Percentiles rank a stretch among this genome's conserved stretches.
These are phyloP conservation scores for Vigna unguiculata DNA, from an alignment of 306 rosid genomes.

Conservation along the genomic window DNA sequence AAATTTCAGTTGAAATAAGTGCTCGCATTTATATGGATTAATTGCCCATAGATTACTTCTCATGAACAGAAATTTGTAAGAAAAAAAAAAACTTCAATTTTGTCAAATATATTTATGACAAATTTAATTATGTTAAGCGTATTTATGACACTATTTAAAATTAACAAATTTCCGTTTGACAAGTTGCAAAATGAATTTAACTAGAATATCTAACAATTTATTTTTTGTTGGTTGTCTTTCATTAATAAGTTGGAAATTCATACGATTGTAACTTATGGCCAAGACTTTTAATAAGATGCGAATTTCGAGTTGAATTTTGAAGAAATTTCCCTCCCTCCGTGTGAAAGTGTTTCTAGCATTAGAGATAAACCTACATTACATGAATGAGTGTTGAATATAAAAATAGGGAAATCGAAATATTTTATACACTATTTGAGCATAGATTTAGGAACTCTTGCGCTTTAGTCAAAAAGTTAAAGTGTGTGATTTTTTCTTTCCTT, in stretches of 20 bases:
- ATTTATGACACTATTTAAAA: background rate
- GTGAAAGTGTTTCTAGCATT: background rate
- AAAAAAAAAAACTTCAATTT: background rate
- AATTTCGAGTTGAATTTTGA: background rate
- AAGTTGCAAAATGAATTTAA: background rate
- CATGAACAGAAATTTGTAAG: background rate
- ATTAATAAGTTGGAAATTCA: background rate
- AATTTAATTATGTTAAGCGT: background rate
- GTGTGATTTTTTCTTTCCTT: background rate
- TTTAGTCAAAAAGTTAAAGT: background rate
- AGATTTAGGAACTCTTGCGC: constrained; percentile 24
- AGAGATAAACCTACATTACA: background rate
- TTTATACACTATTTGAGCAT: background rate
- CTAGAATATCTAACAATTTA: background rate
- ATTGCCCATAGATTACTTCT: background rate
- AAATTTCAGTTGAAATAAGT: background rate
- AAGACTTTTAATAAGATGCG: background rate
- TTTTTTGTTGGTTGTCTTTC: background rate
- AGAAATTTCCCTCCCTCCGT: too few relatives aligned
- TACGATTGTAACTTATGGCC: background rate
- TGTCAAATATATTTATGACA: too few relatives aligned
- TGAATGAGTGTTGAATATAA: too few relatives aligned
- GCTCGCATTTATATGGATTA: background rate
- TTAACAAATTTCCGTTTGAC: background rate
- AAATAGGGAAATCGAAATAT: too few relatives aligned